Evolutionary conservation across 2,329 filamentous ascomycete genomes (phyloP).

Genomic region (Plenodomus lindquistii): DNA sequence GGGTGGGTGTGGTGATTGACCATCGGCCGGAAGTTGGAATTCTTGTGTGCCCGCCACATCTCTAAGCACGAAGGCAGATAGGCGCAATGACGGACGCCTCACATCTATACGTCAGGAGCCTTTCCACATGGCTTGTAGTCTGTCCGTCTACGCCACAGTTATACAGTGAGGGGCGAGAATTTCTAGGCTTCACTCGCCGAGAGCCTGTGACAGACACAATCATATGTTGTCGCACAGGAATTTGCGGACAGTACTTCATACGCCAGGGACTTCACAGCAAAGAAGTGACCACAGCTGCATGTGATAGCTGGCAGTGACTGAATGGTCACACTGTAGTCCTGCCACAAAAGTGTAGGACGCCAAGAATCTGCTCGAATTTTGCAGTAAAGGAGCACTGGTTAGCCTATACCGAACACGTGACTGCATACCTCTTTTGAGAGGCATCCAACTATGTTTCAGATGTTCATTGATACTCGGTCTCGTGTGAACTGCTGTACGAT

Average conservation of each 20-base stretch:
- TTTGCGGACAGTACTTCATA: neutral
- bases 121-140: neutral
- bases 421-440: no score
- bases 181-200: neutral
- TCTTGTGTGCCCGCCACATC: neutral
- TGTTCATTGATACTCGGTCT: no score
- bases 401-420: no score
- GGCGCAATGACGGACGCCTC: neutral
- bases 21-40: neutral
- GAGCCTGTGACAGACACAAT: neutral
- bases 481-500: no score
- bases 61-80: neutral
- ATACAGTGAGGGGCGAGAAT: conserved; percentile 8
- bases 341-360: no score
- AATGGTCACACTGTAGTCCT: neutral
- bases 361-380: no score
- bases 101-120: conserved; percentile 2
- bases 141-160: conserved; percentile 21
- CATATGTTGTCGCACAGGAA: neutral
- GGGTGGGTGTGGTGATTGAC: neutral
- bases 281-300: neutral
- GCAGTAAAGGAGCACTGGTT: no score
- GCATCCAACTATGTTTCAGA: no score
- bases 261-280: neutral
- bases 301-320: neutral